These are phyloP conservation scores for Puccinia triticina DNA, from an alignment of 1,284 basidiomycete genomes.

Conservation along the genomic window DNA sequence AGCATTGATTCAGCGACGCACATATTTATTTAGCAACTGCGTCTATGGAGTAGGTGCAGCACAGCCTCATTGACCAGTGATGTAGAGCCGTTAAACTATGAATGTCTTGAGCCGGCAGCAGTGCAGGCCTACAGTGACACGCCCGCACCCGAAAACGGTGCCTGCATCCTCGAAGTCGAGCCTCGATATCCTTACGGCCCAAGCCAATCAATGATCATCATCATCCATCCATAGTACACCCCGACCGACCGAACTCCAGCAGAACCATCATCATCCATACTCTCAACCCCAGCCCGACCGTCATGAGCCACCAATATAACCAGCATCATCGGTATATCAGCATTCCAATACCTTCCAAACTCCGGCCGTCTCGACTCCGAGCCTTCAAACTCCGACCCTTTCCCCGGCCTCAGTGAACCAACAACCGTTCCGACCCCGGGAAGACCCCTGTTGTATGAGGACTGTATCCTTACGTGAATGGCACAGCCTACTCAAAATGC, in stretches of 20 bases:
- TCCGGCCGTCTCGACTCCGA: too few species aligned
- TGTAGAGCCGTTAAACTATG: too few species aligned
- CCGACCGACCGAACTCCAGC: not conserved
- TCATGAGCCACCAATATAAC: not conserved
- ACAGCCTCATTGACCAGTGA: too few species aligned
- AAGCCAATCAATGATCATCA: too few species aligned
- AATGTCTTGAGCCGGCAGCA: too few species aligned
- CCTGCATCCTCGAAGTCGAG: not conserved
- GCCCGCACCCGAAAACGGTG: not conserved
- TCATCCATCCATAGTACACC: not conserved
- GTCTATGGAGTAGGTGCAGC: too few species aligned
- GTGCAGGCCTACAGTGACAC: too few species aligned
- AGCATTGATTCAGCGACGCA: too few species aligned
- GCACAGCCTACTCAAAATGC: constrained; percentile 45
- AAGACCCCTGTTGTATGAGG: constrained; percentile 51
- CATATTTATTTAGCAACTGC: too few species aligned
- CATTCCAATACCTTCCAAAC: constrained; percentile 1
- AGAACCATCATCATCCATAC: not conserved
- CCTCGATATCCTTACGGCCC: constrained; percentile 44
- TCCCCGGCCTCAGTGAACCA: constrained; percentile 43
- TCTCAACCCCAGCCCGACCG: not conserved
- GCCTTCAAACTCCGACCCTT: not conserved
- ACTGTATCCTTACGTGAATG: constrained; percentile 48
- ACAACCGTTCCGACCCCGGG: constrained; percentile 51
- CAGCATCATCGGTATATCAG: not conserved